These are phyloP conservation scores for Knoxdaviesia proteae DNA, from an alignment of 2,329 filamentous ascomycete genomes.

Conservation along the genomic window DNA sequence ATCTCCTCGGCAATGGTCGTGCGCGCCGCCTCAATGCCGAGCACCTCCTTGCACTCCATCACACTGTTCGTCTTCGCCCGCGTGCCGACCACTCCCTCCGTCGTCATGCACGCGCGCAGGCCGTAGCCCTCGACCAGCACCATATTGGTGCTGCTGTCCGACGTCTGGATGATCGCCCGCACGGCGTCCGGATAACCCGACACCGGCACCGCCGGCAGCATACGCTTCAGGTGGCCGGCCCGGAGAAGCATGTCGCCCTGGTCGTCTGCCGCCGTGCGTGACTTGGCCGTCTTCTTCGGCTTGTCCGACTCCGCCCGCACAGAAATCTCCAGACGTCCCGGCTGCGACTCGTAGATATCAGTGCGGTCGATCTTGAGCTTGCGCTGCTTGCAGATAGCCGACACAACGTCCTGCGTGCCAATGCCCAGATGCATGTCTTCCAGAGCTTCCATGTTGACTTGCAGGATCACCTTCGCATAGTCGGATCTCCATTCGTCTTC, in stretches of 20 bases:
- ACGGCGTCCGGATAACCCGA: conserved; percentile 73
- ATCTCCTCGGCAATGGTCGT: conserved; percentile 82
- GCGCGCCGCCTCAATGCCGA: conserved; percentile 88
- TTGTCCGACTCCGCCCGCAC: conserved; percentile 37
- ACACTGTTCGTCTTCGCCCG: conserved; percentile 64
- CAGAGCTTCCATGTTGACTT: conserved; percentile 62
- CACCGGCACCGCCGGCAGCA: conserved; percentile 65
- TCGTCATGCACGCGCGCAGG: conserved; percentile 74
- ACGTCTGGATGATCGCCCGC: conserved; percentile 75
- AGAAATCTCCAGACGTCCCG: conserved; percentile 49
- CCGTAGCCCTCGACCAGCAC: conserved; percentile 93
- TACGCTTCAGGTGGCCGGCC: conserved; percentile 67
- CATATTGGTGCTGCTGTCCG: conserved; percentile 43
- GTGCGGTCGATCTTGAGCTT: conserved; percentile 55
- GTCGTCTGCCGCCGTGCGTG: conserved; percentile 22
- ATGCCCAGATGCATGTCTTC: conserved; percentile 68
- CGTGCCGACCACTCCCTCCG: conserved; percentile 68
- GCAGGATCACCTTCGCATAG: conserved; percentile 57
- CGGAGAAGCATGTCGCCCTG: conserved; percentile 41
- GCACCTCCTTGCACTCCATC: conserved; percentile 68
- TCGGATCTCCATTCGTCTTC: conserved; percentile 76
- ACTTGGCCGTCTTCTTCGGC: conserved; percentile 23
- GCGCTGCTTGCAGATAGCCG: conserved; percentile 59
- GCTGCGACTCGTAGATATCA: conserved; percentile 39
- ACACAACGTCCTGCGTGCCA: conserved; percentile 47